Percentiles rank a stretch among this genome's conserved stretches.
These are phyloP conservation scores for Limnanthes douglasii DNA, from an alignment of 345 rosid species.

Conservation along the genomic window DNA sequence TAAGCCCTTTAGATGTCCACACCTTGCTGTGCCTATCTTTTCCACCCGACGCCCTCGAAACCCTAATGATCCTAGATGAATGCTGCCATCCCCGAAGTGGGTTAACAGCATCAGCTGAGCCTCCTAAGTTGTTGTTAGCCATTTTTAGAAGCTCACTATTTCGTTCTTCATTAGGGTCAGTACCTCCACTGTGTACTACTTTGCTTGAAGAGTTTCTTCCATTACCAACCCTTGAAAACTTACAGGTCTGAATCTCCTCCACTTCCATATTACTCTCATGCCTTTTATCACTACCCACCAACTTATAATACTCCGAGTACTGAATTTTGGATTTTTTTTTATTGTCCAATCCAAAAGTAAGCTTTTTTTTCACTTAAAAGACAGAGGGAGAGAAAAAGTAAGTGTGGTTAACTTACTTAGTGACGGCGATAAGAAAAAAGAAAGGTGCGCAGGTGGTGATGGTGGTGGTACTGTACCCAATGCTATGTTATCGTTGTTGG, in stretches of 20 bases:
- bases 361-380: neutral
- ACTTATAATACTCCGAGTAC: slow-evolving; percentile 8
- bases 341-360: neutral
- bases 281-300: slow-evolving; percentile 22
- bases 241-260: slow-evolving; percentile 54
- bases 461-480: slow-evolving; percentile 21
- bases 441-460: slow-evolving; percentile 12
- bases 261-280: slow-evolving; percentile 84
- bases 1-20: slow-evolving; percentile 75
- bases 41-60: slow-evolving; percentile 91
- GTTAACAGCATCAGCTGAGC: slow-evolving; percentile 15
- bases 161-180: slow-evolving; percentile 31
- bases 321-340: slow-evolving; percentile 6
- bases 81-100: slow-evolving; percentile 53
- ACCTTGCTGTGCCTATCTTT: slow-evolving; percentile 99
- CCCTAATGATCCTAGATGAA: slow-evolving; percentile 84
- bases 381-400: slow-evolving; percentile 7
- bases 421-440: no score
- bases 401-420: slow-evolving; percentile 4
- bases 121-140: slow-evolving; percentile 13
- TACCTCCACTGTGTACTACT: slow-evolving; percentile 15
- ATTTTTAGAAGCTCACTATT: slow-evolving; percentile 34
- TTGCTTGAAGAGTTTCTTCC: slow-evolving; percentile 24
- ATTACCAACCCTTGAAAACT: slow-evolving; percentile 42
- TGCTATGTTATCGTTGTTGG: slow-evolving; percentile 40